These are phyloP conservation scores for Gracilaria domingensis DNA, from an alignment of 23 red algal species.

Conservation along the genomic window DNA sequence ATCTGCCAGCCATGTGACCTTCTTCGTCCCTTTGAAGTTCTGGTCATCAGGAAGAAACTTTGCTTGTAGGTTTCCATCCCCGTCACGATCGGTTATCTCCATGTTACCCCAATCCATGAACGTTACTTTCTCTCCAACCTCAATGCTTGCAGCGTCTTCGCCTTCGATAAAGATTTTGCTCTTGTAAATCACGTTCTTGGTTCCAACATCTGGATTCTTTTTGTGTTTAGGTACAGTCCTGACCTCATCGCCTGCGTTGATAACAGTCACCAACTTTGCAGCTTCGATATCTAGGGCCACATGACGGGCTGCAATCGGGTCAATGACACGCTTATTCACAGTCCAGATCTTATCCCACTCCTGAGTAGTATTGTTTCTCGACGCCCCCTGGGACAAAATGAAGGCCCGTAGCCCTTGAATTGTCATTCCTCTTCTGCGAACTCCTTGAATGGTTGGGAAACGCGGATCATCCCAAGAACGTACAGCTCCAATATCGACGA, in stretches of 20 bases:
- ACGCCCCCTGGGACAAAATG: constrained; percentile 95
- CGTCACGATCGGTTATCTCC: constrained; percentile 65
- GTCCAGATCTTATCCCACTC: constrained; percentile 99
- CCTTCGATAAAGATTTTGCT: constrained; percentile 79
- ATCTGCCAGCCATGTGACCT: constrained; percentile 94
- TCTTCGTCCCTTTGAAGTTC: constrained; percentile 98
- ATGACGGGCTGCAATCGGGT: constrained; percentile 91
- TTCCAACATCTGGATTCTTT: constrained; percentile 87
- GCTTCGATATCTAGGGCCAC: constrained; percentile 68
- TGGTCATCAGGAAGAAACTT: constrained; percentile 90
- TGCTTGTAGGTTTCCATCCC: constrained; percentile 52
- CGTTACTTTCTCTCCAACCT: constrained; percentile 86
- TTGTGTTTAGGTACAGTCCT: constrained; percentile 86
- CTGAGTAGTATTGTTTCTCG: constrained; percentile 80
- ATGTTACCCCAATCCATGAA: constrained; percentile 99
- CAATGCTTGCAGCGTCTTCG: constrained; percentile 80
- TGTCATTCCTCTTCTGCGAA: constrained; percentile 91
- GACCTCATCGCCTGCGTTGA: constrained; percentile 69
- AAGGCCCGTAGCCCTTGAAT: constrained; percentile 94
- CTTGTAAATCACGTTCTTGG: constrained; percentile 81
- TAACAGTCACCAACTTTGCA: constrained; percentile 43
- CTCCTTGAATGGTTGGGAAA: constrained; percentile 97
- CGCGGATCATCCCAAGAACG: constrained; percentile 98
- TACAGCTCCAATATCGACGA: constrained; percentile 86
- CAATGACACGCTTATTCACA: constrained; percentile 96